Conservation (phyloP, 768 basidiomycete genomes). For the Boletus reticulatus region DNA sequence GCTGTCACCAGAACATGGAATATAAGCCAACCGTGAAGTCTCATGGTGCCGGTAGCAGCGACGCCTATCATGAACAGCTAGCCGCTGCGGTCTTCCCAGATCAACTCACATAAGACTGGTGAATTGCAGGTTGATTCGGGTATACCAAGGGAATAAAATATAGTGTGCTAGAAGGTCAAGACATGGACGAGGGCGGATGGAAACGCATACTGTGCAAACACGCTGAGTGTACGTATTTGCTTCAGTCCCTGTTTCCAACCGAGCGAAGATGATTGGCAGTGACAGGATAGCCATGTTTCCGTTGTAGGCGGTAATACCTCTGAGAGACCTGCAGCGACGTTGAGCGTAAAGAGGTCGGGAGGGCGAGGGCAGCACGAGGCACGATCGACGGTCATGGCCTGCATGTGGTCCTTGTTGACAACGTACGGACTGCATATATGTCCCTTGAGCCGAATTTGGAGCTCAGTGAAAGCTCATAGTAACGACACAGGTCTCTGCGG, state of each 20-base stretch:
- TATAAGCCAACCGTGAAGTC: background rate
- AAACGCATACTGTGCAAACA: constrained; percentile 79
- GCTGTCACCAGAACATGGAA: constrained; percentile 60
- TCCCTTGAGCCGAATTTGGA: no score
- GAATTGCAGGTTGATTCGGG: constrained; percentile 92
- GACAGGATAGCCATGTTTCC: no score
- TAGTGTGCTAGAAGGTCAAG: constrained; percentile 41
- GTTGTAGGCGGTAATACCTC: no score
- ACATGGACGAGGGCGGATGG: background rate
- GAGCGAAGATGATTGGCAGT: no score
- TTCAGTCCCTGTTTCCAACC: constrained; percentile 31
- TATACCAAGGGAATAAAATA: constrained; percentile 89
- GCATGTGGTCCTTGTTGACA: no score
- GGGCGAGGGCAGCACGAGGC: no score
- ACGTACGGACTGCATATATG: no score
- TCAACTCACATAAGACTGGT: constrained; percentile 70
- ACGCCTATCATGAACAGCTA: constrained; percentile 40
- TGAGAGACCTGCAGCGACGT: no score
- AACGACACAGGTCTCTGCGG: no score
- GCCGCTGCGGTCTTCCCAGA: background rate
- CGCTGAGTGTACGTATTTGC: constrained; percentile 45
- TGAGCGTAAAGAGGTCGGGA: no score
- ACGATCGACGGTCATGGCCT: no score
- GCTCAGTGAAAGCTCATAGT: no score
- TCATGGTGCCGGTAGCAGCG: constrained; percentile 52